Evolutionary conservation across 2,329 filamentous ascomycete genomes (phyloP).

Genomic region (Trichoderma cornu-damae): DNA sequence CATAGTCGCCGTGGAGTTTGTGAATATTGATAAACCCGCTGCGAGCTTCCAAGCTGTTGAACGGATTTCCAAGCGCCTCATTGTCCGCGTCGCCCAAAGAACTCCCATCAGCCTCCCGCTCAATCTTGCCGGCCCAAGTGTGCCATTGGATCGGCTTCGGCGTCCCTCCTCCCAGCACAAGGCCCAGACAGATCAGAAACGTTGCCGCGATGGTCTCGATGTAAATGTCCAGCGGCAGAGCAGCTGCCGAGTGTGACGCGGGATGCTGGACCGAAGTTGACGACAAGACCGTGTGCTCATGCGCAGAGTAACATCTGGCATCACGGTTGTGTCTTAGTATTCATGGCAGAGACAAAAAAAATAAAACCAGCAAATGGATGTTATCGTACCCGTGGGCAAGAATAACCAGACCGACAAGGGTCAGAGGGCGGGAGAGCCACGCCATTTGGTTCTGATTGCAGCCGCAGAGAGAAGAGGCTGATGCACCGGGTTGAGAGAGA

Average conservation of each 20-base stretch:
- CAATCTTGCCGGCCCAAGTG: constrained; percentile 77
- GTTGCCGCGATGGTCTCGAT: constrained; percentile 81
- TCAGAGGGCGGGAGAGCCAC: constrained; percentile 13
- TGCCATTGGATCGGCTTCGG: constrained; percentile 82
- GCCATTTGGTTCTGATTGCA: background rate
- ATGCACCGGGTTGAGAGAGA: background rate
- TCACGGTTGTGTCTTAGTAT: constrained; percentile 17
- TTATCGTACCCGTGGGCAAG: constrained; percentile 10
- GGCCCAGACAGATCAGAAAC: constrained; percentile 72
- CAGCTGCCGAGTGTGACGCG: constrained; percentile 37
- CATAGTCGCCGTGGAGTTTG: constrained; percentile 72
- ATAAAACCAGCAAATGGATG: background rate
- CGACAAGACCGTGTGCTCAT: constrained; percentile 79
- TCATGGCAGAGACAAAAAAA: background rate
- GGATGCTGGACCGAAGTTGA: constrained; percentile 47
- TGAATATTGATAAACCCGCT: constrained; percentile 85
- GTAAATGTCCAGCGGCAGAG: constrained; percentile 78
- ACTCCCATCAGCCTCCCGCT: constrained; percentile 63
- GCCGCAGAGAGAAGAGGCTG: background rate
- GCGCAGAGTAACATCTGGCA: constrained; percentile 85
- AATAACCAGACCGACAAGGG: constrained; percentile 10
- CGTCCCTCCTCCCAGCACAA: constrained; percentile 71
- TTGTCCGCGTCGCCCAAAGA: constrained; percentile 62
- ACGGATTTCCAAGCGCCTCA: constrained; percentile 72
- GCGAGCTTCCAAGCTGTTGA: constrained; percentile 69